phyloP scores from a whole-genome alignment of 179 eudicot species.

The Camellia oleifera region DNA sequence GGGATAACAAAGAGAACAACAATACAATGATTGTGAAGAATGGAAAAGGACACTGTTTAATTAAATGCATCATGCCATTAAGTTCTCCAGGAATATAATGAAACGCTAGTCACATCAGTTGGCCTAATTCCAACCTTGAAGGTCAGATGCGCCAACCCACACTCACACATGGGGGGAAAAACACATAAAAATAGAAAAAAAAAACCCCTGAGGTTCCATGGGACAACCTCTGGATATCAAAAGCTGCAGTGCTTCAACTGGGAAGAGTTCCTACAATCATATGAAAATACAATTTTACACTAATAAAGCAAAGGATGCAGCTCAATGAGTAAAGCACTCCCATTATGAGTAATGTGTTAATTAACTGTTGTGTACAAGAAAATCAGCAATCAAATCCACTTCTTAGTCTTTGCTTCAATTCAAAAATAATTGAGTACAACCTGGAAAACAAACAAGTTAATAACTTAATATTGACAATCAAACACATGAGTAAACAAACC shows the following conservation, averaged over 20 bases:
- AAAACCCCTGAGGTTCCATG: neutral
- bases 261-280: conserved; percentile 1
- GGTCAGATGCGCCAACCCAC: neutral
- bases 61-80: neutral
- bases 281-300: neutral
- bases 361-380: neutral
- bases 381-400: neutral
- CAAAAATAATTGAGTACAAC: neutral
- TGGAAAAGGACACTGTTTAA: neutral
- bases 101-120: neutral
- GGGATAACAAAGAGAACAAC: neutral
- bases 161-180: neutral
- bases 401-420: neutral
- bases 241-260: neutral
- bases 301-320: neutral
- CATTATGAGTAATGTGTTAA: neutral
- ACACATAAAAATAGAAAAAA: neutral
- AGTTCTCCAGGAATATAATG: neutral
- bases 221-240: neutral
- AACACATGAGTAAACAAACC: neutral
- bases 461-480: neutral
- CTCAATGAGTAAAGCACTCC: neutral
- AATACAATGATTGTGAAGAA: neutral
- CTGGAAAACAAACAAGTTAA: neutral
- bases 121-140: neutral